Percentiles rank a stretch among this genome's conserved stretches.
These are phyloP conservation scores for Physcomitrium patens DNA, from an alignment of 225 moss, liverwort and hornwort species.

Conservation along the genomic window DNA sequence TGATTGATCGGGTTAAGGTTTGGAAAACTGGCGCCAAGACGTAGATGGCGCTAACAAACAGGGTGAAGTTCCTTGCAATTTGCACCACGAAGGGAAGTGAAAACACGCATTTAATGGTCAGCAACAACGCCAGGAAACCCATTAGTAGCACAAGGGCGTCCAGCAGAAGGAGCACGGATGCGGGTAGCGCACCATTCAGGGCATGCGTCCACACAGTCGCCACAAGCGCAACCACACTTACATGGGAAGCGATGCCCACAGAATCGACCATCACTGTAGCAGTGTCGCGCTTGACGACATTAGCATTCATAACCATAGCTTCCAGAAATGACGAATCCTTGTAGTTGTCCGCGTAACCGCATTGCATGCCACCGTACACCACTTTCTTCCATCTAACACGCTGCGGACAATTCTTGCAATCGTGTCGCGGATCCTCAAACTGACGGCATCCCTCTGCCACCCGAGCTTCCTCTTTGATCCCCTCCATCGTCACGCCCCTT, in stretches of 20 bases:
- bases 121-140: conserved; percentile 63
- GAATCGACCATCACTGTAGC: conserved; percentile 88
- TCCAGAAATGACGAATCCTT: conserved; percentile 78
- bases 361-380: conserved; percentile 84
- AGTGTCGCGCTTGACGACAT: conserved; percentile 77
- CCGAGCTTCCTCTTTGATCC: not conserved
- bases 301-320: conserved; percentile 90
- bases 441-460: conserved; percentile 26
- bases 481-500: conserved; percentile 14
- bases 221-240: conserved; percentile 90
- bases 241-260: conserved; percentile 84
- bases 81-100: conserved; percentile 46
- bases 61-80: conserved; percentile 65
- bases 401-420: conserved; percentile 9
- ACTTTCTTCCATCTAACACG: conserved; percentile 73
- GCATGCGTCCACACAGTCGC: conserved; percentile 92
- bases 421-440: conserved; percentile 30
- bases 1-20: conserved; percentile 84
- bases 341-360: conserved; percentile 86
- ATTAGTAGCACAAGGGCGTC: conserved; percentile 68
- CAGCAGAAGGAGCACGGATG: conserved; percentile 67
- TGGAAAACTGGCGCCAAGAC: conserved; percentile 92
- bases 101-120: conserved; percentile 57
- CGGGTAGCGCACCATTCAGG: conserved; percentile 67
- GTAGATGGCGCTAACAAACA: conserved; percentile 87